Evolutionary conservation across 1,284 basidiomycete species (phyloP).

Genomic region (Cerrena zonata): DNA sequence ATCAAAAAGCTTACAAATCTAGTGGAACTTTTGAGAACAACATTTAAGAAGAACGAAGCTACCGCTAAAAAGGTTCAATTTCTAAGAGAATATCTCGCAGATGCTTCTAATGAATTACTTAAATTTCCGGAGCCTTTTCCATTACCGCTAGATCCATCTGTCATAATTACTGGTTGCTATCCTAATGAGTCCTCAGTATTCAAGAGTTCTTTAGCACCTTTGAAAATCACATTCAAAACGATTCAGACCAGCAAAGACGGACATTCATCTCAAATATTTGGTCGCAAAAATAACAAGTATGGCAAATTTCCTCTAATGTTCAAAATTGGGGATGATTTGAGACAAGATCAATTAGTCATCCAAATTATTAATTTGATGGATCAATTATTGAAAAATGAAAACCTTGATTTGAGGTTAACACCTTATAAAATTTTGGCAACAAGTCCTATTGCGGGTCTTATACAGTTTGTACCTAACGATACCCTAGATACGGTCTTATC

Average conservation of each 20-base stretch:
- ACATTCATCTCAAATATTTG: too few relatives aligned
- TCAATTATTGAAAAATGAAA: conserved; percentile 86
- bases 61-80: too few relatives aligned
- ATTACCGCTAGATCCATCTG: conserved; percentile 82
- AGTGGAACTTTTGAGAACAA: conserved; percentile 68
- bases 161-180: conserved; percentile 79
- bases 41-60: too few relatives aligned
- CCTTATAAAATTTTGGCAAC: conserved; percentile 95
- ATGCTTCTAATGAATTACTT: too few relatives aligned
- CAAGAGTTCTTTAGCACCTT: conserved; percentile 93
- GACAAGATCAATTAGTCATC: conserved; percentile 95
- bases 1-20: conserved; percentile 95
- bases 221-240: conserved; percentile 87
- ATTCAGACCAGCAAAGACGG: conserved; percentile 66
- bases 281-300: too few relatives aligned
- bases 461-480: conserved; percentile 92
- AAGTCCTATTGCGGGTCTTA: conserved; percentile 89
- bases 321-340: conserved; percentile 97
- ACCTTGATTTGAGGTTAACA: conserved; percentile 87
- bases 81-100: too few relatives aligned
- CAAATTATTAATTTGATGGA: conserved; percentile 99
- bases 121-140: conserved; percentile 74
- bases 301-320: conserved; percentile 91
- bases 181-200: conserved; percentile 92
- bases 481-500: conserved; percentile 89